Evolutionary conservation across 2,329 filamentous ascomycete genomes (phyloP), one percentile per base, ranked within the genome.

Genomic region (Colletotrichum cordylinicola): DNA sequence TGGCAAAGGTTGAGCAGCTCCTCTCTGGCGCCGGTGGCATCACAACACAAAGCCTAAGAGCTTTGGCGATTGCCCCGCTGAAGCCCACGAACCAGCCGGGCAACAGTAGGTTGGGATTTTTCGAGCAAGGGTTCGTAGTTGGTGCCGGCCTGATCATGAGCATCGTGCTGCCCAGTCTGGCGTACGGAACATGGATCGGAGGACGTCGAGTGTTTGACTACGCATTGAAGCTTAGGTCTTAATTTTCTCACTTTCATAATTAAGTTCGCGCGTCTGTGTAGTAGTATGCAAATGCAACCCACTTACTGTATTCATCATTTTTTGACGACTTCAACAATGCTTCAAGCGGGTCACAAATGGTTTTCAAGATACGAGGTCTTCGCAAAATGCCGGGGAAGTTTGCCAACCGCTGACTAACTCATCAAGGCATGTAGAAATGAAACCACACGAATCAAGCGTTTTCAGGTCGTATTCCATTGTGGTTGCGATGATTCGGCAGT

Each of bases 131-230:
- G 1, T 65, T 75, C 12, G 35, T 75, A n/a, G 10, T 75, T n/a
- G 70, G 74, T 37, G 74, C 74, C 24, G 52, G 74, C 55, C 35
- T 75, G 8, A 64, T 73, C 43, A 73, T 75, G 74, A 75, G 56
- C 48, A 65, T 75, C 4, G 33, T 74, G 18, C 35, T 75, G 15
- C 74, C 74, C 7, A 52, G 56, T 62, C 70, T 75, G 8, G 74
- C 74, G 13, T 75, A 75, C 39, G 74, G 74, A 24, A 75, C 74
- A 12, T 75, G 74, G 74, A 73, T 74, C 21, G 74, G 64, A 10
- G 74, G 74, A 29, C 70, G 74, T 21, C 66, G 70, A n/a, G 56
- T 52, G 21, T 39, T 75, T 64, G 74, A 75, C 31, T 74, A 75
- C 61, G 70, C 65, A 27, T 24, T 68, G 64, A 75, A 65, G 24